phyloP scores from a whole-genome alignment of 768 basidiomycete genomes.

The Lactarius tabidus region DNA sequence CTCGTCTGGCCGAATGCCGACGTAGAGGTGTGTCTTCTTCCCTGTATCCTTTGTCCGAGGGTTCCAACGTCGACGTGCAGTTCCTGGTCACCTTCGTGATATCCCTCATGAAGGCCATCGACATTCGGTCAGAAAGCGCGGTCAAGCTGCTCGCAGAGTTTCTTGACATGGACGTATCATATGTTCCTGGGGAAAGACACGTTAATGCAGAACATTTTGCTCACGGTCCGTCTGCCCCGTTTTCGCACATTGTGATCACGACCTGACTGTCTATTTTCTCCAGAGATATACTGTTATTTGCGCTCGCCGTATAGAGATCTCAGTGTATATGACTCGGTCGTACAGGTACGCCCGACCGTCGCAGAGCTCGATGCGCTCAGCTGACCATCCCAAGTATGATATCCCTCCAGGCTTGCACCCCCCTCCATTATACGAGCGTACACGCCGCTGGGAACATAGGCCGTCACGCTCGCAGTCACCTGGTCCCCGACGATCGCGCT shows the following conservation, averaged over 20 bases:
- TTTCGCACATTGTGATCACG: not conserved
- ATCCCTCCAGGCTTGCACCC: slow-evolving; percentile 38
- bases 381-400: slow-evolving; percentile 50
- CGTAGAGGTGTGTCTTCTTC: slow-evolving; percentile 59
- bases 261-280: not conserved
- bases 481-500: slow-evolving; percentile 17
- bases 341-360: slow-evolving; percentile 52
- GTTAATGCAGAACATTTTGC: slow-evolving; percentile 89
- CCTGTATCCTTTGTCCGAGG: not conserved
- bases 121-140: slow-evolving; percentile 87
- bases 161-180: slow-evolving; percentile 69
- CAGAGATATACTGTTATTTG: slow-evolving; percentile 86
- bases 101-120: slow-evolving; percentile 87
- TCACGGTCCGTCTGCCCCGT: slow-evolving; percentile 57
- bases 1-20: slow-evolving; percentile 88
- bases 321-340: slow-evolving; percentile 71
- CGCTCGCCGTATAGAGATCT: slow-evolving; percentile 87
- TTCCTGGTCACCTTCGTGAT: slow-evolving; percentile 87
- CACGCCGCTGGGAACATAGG: slow-evolving; percentile 31
- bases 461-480: slow-evolving; percentile 29
- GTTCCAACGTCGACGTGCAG: slow-evolving; percentile 36
- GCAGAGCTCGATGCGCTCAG: not conserved
- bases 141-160: slow-evolving; percentile 84
- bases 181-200: slow-evolving; percentile 51
- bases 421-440: slow-evolving; percentile 34